Base-by-base conservation (phyloP, 805 yeast genomes). In the Lipomyces yamadae region DNA sequence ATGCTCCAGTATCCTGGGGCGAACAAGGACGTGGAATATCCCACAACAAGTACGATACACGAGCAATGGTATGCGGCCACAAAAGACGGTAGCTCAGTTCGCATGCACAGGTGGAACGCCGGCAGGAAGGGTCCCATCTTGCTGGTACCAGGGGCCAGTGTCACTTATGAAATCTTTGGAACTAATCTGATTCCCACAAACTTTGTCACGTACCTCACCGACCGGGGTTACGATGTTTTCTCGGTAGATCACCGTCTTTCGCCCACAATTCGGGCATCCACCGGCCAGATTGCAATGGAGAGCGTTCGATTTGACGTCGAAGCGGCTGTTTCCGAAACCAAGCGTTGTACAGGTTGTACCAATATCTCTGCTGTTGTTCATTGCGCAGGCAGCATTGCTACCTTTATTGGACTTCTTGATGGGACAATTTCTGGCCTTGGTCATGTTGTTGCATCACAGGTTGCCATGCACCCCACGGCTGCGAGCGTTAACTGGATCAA, bases 371-470 rank as follows among this genome's bases (percentile, higher is more conserved):
- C 48, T 6, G 48, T 42, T 24, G 48, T 42, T 42, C 48, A 42
- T 3, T 42, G 48, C 8, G 48, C 48, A 3, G 48, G 48, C 6
- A 42, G 48, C n/a, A 24, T 42, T 4, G 48, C 48, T 8, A 42
- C 48, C 24, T 42, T 42, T 42, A 42, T 42, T 3, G 48, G 48
- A 4, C 10, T 42, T 18, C 48, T 42, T 10, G 48, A 42, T 15
- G 48, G 48, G 48, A 42, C 48, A 7, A 42, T 42, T n/a, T 42
- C 48, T 6, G 48, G 48, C 2, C 1, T 42, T 42, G 48, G 48
- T 24, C 48, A 42, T n/a, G 48, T 42, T 42, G 48, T 42, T 24
- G 48, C 48, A n/a, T 42, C 48, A 42, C 48, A 42, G 48, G 48
- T 42, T 5, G 48, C 48, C 7, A 42, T 42, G 48, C 48, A 42